These are phyloP conservation scores for Inga laurina DNA, from an alignment of 306 rosid species.

Conservation along the genomic window DNA sequence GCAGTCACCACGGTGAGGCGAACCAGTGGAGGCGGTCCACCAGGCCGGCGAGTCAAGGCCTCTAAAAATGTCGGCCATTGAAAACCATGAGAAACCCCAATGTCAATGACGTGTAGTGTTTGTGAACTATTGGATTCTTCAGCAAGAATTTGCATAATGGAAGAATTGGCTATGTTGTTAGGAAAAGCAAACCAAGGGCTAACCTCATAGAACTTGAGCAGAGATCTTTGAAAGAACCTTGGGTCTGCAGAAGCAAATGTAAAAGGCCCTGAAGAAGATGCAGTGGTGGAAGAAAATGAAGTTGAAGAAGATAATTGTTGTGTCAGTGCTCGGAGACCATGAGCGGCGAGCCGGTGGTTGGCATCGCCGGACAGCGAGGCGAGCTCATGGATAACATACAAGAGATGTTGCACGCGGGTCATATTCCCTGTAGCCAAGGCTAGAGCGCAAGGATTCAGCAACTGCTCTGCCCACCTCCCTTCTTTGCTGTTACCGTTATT, in stretches of 20 bases:
- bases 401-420: conserved; percentile 78
- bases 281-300: conserved; percentile 29
- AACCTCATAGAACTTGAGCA: conserved; percentile 81
- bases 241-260: conserved; percentile 72
- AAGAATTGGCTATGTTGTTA: conserved; percentile 76
- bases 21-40: conserved; percentile 83
- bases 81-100: conserved; percentile 90
- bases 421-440: conserved; percentile 61
- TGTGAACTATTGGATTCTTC: conserved; percentile 43
- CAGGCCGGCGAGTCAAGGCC: conserved; percentile 76
- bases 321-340: conserved; percentile 68
- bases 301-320: conserved; percentile 57
- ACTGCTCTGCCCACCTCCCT: conserved; percentile 97
- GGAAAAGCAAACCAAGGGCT: conserved; percentile 97
- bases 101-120: conserved; percentile 79
- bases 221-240: conserved; percentile 62
- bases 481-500: conserved; percentile 69
- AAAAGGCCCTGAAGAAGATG: conserved; percentile 31
- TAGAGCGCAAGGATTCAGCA: conserved; percentile 81
- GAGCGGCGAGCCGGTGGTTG: conserved; percentile 77
- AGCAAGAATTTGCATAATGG: conserved; percentile 75
- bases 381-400: conserved; percentile 85
- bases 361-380: conserved; percentile 79
- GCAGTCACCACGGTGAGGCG: conserved; percentile 75
- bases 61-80: conserved; percentile 94